Evolutionary conservation across 2,329 filamentous ascomycete genomes (phyloP).

Genomic region (Nigrospora osmanthi): DNA sequence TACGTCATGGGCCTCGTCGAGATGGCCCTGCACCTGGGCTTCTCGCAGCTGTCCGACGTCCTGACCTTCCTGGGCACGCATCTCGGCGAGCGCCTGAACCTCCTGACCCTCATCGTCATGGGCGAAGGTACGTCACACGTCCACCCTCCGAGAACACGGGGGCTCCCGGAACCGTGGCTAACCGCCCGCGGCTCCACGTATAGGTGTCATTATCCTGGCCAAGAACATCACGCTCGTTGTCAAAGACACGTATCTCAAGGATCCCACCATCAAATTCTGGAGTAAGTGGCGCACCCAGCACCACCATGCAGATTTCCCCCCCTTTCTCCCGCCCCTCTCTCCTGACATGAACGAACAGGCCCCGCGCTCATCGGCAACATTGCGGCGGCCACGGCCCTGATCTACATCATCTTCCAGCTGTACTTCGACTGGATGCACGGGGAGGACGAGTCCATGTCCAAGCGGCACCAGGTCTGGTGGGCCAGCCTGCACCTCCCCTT

Average conservation of each 20-base stretch:
- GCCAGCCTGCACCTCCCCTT: constrained; percentile 53
- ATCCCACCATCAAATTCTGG: constrained; percentile 12
- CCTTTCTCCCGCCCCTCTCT: background rate
- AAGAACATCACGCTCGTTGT: constrained; percentile 42
- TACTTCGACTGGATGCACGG: constrained; percentile 56
- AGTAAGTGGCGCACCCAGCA: constrained; percentile 8
- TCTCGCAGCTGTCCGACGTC: constrained; percentile 46
- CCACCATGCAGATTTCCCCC: background rate
- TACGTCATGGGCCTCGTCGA: constrained; percentile 49
- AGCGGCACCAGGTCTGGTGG: constrained; percentile 53
- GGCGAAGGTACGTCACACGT: constrained; percentile 7
- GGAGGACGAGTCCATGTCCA: constrained; percentile 44
- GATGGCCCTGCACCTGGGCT: constrained; percentile 38
- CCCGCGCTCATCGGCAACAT: constrained; percentile 30
- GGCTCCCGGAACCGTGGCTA: too few species aligned
- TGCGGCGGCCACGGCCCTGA: constrained; percentile 27
- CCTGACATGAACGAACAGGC: constrained; percentile 15
- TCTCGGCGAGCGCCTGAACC: constrained; percentile 53
- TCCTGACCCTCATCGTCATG: constrained; percentile 49
- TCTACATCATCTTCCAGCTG: constrained; percentile 37
- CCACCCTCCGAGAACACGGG: background rate
- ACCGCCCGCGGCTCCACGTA: background rate
- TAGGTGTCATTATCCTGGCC: constrained; percentile 39
- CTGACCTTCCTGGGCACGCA: constrained; percentile 56
- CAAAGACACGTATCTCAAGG: constrained; percentile 32